These are phyloP conservation scores for Umbelopsis sp. DNA, from an alignment of 371 early-diverging fungal genomes.

Conservation along the genomic window DNA sequence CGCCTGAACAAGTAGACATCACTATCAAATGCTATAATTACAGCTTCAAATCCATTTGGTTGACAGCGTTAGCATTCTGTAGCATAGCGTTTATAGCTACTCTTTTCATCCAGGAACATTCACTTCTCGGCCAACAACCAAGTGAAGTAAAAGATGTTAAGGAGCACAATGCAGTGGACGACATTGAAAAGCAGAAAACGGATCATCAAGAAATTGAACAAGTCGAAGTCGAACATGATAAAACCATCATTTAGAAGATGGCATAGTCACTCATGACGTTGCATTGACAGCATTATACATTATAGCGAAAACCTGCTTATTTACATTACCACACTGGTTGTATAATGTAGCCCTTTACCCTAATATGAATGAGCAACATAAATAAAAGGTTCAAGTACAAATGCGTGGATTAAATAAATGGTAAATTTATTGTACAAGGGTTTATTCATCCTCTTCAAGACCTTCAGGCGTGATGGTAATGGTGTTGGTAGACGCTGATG, in stretches of 20 bases:
- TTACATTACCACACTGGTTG: too few species aligned
- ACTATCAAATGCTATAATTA: conserved; percentile 33
- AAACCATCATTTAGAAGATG: neutral
- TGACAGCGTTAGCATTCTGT: conserved; percentile 39
- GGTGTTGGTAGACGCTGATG: conserved; percentile 23
- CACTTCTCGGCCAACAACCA: neutral
- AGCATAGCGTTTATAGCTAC: conserved; percentile 27
- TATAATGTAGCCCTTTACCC: too few species aligned
- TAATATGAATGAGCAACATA: too few species aligned
- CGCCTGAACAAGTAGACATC: conserved; percentile 28
- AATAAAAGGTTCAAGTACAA: too few species aligned
- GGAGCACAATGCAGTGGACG: neutral
- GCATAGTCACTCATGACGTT: neutral
- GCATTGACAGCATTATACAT: neutral
- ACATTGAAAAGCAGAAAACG: neutral
- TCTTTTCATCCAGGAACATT: conserved; percentile 21
- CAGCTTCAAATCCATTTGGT: conserved; percentile 38
- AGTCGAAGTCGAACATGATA: neutral
- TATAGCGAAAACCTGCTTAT: neutral
- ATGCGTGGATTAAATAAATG: neutral
- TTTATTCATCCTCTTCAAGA: conserved; percentile 15
- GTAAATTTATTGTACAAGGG: neutral
- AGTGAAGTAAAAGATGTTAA: neutral
- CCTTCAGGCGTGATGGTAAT: conserved; percentile 15
- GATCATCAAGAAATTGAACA: neutral